These are phyloP conservation scores for Vickermania spadyakhi DNA, from an alignment of 208 protist species.

Conservation along the genomic window DNA sequence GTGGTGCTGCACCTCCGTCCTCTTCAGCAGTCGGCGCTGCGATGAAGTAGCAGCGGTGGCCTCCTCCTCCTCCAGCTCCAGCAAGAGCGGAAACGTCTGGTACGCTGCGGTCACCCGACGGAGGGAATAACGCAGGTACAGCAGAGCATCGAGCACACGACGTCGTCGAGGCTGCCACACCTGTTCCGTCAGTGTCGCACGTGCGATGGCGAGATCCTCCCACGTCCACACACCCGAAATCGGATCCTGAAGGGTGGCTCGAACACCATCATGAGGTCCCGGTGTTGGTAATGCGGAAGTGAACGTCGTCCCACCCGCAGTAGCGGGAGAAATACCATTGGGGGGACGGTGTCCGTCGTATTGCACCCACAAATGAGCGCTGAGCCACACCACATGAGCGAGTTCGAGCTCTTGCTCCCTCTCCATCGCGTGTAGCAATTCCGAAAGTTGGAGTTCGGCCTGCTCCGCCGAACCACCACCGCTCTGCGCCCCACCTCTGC, in stretches of 20 bases:
- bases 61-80: slow-evolving; percentile 9
- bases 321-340: no score
- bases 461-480: slow-evolving; percentile 40
- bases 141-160: not conserved
- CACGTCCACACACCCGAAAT: no score
- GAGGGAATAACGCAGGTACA: not conserved
- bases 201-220: not conserved
- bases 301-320: no score
- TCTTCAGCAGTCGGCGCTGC: not conserved
- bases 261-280: no score
- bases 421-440: slow-evolving; percentile 23
- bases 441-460: slow-evolving; percentile 41
- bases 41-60: not conserved
- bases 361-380: slow-evolving; percentile 54
- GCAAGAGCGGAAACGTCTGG: not conserved
- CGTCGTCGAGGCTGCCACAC: not conserved
- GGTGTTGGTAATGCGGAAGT: no score
- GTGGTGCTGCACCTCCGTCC: not conserved
- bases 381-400: slow-evolving; percentile 29
- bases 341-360: no score
- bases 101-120: not conserved
- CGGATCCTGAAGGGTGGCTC: no score
- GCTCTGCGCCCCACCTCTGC: no score
- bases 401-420: slow-evolving; percentile 15
- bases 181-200: not conserved